Conservation (phyloP, 768 basidiomycete species). For the Tephrocybe sp. region DNA sequence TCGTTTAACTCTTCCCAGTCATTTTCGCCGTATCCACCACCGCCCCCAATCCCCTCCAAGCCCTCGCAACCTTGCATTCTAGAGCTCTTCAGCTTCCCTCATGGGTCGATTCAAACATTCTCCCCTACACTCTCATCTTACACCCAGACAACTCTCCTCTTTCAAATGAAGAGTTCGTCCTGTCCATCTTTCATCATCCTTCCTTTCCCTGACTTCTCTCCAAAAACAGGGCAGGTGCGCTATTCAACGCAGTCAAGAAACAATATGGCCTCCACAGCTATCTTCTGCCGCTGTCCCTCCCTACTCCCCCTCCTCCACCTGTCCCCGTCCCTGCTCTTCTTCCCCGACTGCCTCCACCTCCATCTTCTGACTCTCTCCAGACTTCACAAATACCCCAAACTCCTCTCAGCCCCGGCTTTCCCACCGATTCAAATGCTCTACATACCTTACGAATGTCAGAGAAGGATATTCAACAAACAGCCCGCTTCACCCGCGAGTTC, state of each 20-base stretch:
- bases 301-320: conserved; percentile 60
- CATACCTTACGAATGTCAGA: conserved; percentile 59
- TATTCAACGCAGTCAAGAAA: conserved; percentile 86
- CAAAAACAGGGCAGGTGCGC: conserved; percentile 60
- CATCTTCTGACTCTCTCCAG: conserved; percentile 32
- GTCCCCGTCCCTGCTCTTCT: conserved; percentile 63
- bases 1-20: conserved; percentile 43
- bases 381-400: conserved; percentile 14
- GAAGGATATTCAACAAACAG: conserved; percentile 70
- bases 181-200: conserved; percentile 3
- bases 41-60: conserved; percentile 79
- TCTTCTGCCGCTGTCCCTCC: conserved; percentile 61
- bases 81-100: conserved; percentile 64
- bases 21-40: conserved; percentile 80
- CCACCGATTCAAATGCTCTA: conserved; percentile 24
- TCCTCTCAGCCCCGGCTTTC: conserved; percentile 19
- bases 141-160: conserved; percentile 69
- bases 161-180: conserved; percentile 75
- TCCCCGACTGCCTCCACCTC: conserved; percentile 63
- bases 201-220: background rate
- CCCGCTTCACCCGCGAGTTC: conserved; percentile 83
- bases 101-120: conserved; percentile 74
- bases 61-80: conserved; percentile 72
- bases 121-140: conserved; percentile 75
- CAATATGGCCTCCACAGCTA: conserved; percentile 79